These are phyloP conservation scores for Sarocladiaceae sp. DNA, from an alignment of 2,329 filamentous ascomycete species.

Conservation along the genomic window DNA sequence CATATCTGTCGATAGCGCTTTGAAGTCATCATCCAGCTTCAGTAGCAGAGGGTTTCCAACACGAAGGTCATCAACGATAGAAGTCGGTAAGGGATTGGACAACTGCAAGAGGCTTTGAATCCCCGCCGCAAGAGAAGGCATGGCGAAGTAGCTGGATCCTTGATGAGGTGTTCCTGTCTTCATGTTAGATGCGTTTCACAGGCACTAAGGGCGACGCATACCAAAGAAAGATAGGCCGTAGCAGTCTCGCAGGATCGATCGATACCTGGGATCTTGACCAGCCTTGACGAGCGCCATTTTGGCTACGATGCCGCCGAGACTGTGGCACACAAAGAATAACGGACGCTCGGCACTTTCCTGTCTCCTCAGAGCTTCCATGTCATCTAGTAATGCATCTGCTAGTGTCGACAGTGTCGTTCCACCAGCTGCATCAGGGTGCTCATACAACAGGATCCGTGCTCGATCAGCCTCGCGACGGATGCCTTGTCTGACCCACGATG, in stretches of 20 bases:
- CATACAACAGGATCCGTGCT: conserved; percentile 46
- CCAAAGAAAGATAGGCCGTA: conserved; percentile 57
- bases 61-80: conserved; percentile 43
- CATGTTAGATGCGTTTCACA: background rate
- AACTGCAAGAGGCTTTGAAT: conserved; percentile 48
- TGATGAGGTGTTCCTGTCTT: conserved; percentile 50
- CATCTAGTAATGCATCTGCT: conserved; percentile 40
- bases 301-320: conserved; percentile 53
- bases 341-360: conserved; percentile 37
- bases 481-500: conserved; percentile 48
- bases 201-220: conserved; percentile 25
- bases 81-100: conserved; percentile 41
- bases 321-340: conserved; percentile 55
- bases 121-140: conserved; percentile 46
- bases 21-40: conserved; percentile 48
- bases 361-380: conserved; percentile 30
- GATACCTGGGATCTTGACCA: conserved; percentile 28
- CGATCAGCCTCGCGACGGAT: conserved; percentile 40
- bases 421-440: conserved; percentile 37
- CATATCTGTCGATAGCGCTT: conserved; percentile 49
- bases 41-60: conserved; percentile 44
- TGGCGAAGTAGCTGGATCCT: conserved; percentile 57
- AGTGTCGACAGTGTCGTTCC: conserved; percentile 36
- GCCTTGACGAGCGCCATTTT: conserved; percentile 50
- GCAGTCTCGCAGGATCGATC: conserved; percentile 45